Conservation (phyloP, 768 basidiomycete species). For the Collybia mongolica region DNA sequence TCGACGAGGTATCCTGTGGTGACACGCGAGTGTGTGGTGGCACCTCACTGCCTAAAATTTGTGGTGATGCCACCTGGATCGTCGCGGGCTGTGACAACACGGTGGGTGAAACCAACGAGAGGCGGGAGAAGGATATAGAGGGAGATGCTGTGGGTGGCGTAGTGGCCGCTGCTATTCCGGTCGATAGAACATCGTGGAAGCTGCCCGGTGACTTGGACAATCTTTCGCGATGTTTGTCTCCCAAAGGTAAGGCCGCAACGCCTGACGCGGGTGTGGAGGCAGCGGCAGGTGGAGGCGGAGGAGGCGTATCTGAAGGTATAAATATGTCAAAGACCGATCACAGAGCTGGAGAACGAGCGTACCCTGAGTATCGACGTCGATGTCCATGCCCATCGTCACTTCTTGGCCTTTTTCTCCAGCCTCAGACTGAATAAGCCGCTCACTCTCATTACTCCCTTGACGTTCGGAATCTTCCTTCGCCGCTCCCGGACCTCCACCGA, state of each 20-base stretch:
- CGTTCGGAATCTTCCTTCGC: no score
- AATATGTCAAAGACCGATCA: background rate
- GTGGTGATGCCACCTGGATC: background rate
- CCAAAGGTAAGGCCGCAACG: no score
- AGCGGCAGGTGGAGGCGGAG: conserved; percentile 10
- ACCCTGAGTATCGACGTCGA: conserved; percentile 12
- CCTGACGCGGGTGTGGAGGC: background rate
- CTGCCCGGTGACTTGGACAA: no score
- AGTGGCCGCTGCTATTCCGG: background rate
- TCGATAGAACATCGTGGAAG: background rate
- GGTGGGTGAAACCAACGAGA: conserved; percentile 42
- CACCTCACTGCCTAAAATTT: conserved; percentile 5
- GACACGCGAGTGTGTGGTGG: no score
- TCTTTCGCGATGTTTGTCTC: no score
- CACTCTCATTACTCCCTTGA: background rate
- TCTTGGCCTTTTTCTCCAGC: background rate
- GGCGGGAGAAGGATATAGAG: conserved; percentile 48
- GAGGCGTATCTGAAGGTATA: conserved; percentile 27
- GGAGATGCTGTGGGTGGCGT: conserved; percentile 31
- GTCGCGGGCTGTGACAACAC: conserved; percentile 12
- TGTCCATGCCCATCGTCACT: conserved; percentile 2
- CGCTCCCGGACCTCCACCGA: no score
- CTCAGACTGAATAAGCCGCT: background rate
- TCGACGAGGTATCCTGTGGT: no score
- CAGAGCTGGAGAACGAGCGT: background rate